Evolutionary conservation across 148 eudicot species (phyloP), one percentile per base, ranked within the genome.

Genomic region (Suaeda aralocaspica): DNA sequence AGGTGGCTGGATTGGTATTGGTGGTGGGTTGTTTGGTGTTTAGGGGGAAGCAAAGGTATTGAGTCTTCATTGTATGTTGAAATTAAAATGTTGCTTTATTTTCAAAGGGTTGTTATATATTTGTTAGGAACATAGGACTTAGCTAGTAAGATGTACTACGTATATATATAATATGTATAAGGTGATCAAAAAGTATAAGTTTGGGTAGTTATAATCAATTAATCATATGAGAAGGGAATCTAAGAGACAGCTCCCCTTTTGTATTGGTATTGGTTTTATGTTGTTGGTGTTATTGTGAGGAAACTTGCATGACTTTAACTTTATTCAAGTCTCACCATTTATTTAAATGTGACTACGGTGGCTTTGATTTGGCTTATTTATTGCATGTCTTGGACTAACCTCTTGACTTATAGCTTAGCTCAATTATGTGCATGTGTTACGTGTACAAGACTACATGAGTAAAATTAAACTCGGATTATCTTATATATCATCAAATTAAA

Each of bases 41-140:
- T 72, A 73, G 77, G 31, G 93, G 93, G 57, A 79, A 75, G 77
- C 90, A 89, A 33, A 86, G 81, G 61, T 72, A 81, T 26, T 72
- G 82, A 69, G 74, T 81, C 71, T 76, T 88, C 85, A 73, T 84
- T 66, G 1, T 71, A 34, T 29, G 26, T 30, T 33, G 67, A 25
- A 46, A 28, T 51, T 41, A 19, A 19, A 12, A 45, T 73, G 65
- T 30, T 30, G 53, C 7, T 42, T 52, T 51, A 24, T 19, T 36
- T 36, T 36, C 8, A 8, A 8, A 8, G 41, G 41, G 41, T 4
- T n/a, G 41, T 4, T 36, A 8, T 36, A 3, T 36, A 3, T 36
- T 36, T 51, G 33, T 60, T 48, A 18, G 25, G 14, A 66, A 3
- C 16, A 52, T 11, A 12, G 45, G 13, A 12, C 13, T 31, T 2